Percentiles rank a stretch among this genome's conserved stretches.
These are phyloP conservation scores for Thelonectria rubi DNA, from an alignment of 2,329 filamentous ascomycete species.

Conservation along the genomic window DNA sequence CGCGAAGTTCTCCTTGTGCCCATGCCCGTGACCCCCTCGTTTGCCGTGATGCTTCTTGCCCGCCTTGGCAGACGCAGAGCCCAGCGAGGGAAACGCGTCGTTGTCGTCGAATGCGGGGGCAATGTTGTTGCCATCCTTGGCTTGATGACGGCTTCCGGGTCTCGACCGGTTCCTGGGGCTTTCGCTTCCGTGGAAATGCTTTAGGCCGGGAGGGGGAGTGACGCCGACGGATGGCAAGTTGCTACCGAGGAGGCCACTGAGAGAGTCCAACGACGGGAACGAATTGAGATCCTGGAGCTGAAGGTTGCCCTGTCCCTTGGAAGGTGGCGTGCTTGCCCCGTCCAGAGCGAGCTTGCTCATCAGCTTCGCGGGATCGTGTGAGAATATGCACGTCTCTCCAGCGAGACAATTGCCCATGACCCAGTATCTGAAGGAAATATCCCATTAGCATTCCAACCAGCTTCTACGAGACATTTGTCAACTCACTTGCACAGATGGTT, in stretches of 20 bases:
- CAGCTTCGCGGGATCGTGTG: conserved; percentile 89
- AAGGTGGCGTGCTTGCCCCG: conserved; percentile 71
- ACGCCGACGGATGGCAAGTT: conserved; percentile 62
- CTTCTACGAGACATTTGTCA: conserved; percentile 7
- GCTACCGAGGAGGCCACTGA: conserved; percentile 61
- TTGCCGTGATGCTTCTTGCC: conserved; percentile 95
- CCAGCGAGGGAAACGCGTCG: conserved; percentile 92
- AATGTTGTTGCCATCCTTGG: conserved; percentile 67
- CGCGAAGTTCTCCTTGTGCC: conserved; percentile 71
- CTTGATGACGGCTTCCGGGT: conserved; percentile 79
- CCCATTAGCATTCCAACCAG: conserved; percentile 16
- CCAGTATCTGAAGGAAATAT: conserved; percentile 75
- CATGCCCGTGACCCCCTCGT: conserved; percentile 80
- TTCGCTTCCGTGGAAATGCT: conserved; percentile 67
- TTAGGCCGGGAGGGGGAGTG: conserved; percentile 76
- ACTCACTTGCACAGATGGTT: conserved; percentile 98
- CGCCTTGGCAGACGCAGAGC: conserved; percentile 76
- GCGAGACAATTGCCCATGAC: conserved; percentile 94
- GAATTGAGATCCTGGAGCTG: conserved; percentile 85
- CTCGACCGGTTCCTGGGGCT: conserved; percentile 79
- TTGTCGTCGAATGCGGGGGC: conserved; percentile 89
- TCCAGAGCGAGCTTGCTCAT: conserved; percentile 83
- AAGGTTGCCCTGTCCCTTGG: conserved; percentile 71
- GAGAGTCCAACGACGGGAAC: conserved; percentile 81
- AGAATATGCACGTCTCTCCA: conserved; percentile 94